A percentile compares a stretch with the other conserved stretches of the same genome.
Conservation (phyloP, 805 yeast species). For the Ogataea trehalophila region DNA sequence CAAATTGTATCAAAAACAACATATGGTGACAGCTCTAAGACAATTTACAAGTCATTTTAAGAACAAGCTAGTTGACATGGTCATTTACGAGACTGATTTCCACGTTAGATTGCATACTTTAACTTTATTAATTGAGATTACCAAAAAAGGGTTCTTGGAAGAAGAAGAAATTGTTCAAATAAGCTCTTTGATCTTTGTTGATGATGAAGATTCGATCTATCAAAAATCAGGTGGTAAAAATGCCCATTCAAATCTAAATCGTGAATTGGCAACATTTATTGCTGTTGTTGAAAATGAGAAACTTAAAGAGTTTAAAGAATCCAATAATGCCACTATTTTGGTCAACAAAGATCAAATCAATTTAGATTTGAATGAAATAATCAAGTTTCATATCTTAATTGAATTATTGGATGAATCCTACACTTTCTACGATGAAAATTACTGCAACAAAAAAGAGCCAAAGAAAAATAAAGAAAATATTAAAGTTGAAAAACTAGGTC, state of each 20-base stretch:
- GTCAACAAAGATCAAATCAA: slow-evolving; percentile 15
- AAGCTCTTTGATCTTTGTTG: slow-evolving; percentile 25
- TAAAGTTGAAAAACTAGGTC: slow-evolving; percentile 15
- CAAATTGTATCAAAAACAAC: slow-evolving; percentile 40
- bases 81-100: slow-evolving; percentile 48
- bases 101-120: slow-evolving; percentile 51
- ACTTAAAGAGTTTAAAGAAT: slow-evolving; percentile 33
- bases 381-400: slow-evolving; percentile 27
- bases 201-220: slow-evolving; percentile 22
- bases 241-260: slow-evolving; percentile 26
- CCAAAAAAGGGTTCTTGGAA: slow-evolving; percentile 58
- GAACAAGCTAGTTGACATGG: slow-evolving; percentile 59
- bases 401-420: slow-evolving; percentile 28
- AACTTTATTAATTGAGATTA: slow-evolving; percentile 48
- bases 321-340: slow-evolving; percentile 30
- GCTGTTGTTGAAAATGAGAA: slow-evolving; percentile 38
- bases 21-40: slow-evolving; percentile 57
- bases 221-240: slow-evolving; percentile 21
- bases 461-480: slow-evolving; percentile 13
- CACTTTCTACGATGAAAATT: slow-evolving; percentile 18
- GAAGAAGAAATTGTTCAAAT: slow-evolving; percentile 41
- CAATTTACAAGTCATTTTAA: slow-evolving; percentile 77
- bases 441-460: slow-evolving; percentile 4
- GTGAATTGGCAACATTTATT: slow-evolving; percentile 54
- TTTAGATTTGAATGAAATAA: slow-evolving; percentile 25